Base-by-base conservation (phyloP, 1,139 yeast species). In the Saccharomyces hybrid region DNA sequence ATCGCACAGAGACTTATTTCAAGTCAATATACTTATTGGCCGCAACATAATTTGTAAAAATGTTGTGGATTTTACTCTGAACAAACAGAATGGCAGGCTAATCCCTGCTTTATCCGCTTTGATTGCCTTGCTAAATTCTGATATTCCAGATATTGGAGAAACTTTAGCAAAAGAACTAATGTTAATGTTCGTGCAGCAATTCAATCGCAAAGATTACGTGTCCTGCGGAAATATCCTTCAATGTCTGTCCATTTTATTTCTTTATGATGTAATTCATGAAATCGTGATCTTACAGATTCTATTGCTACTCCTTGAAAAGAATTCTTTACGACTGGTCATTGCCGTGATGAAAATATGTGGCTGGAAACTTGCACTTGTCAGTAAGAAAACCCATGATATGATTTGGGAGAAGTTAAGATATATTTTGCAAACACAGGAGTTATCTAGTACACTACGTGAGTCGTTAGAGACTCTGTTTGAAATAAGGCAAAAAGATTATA, bases 121-220 rank as follows among this genome's bases (percentile, higher is more conserved):
- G 0, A 56, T 89, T 20, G 76, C 84, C 4, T 75, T 85, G 1
- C 56, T 89, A 20, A 86, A 88, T 67, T 77, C 85, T 6, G 83
- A 85, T 62, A 66, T 88, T 5, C 95, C 95, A 0, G 79, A 79
- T 47, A 71, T 89, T 26, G 96, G 96, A 1, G 78, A 78, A 55
- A 66, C 85, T 4, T 59, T 88, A 41, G 68, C 77, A 0, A 67
- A 76, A 6, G 73, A 96, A 38, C 11, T 38, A 7, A 16, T 38
- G 26, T n/a, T 38, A 20, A 38, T 25, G 6, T 38, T 38, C 11
- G 44, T 38, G 44, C 9, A 38, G 13, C 44, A 38, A 11, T 38
- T 38, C 44, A 38, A 38, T 13, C 44, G 11, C 44, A 38, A 23
- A 9, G 44, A 38, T 20, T 16, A 38, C 7, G 3, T 9, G 11